A percentile compares a stretch with the other conserved stretches of the same genome.
Evolutionary conservation across 2,329 filamentous ascomycete species (phyloP).

Genomic region (Zymoseptoria crescenta): DNA sequence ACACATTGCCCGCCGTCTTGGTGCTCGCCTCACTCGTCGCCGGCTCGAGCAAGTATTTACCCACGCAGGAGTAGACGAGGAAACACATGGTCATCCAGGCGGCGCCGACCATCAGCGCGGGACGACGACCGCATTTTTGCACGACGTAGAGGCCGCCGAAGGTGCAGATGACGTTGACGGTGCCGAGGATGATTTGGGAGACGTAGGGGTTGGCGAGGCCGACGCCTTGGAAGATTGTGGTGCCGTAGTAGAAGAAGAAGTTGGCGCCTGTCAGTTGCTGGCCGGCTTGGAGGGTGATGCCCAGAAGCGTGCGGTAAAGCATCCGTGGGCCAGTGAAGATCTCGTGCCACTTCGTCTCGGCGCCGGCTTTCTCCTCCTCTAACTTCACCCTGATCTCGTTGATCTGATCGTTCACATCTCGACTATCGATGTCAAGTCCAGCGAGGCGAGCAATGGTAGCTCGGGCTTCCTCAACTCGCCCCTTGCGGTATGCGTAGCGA

Average conservation of each 20-base stretch:
- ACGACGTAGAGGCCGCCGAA: constrained; percentile 42
- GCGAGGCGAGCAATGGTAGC: constrained; percentile 23
- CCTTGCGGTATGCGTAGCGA: constrained; percentile 26
- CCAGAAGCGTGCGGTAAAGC: constrained; percentile 27
- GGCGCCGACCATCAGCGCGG: constrained; percentile 41
- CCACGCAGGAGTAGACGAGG: constrained; percentile 45
- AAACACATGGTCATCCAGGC: constrained; percentile 47
- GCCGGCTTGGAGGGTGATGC: constrained; percentile 25
- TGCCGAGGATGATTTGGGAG: constrained; percentile 41
- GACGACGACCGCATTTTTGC: constrained; percentile 43
- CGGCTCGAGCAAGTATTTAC: constrained; percentile 21
- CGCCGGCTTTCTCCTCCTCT: constrained; percentile 23
- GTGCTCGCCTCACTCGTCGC: constrained; percentile 14
- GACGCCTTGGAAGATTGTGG: constrained; percentile 35
- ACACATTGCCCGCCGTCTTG: constrained; percentile 24
- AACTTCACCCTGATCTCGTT: constrained; percentile 27
- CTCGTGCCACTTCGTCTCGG: constrained; percentile 21
- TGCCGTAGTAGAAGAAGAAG: constrained; percentile 30
- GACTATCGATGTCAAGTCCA: constrained; percentile 20
- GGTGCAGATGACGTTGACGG: constrained; percentile 43
- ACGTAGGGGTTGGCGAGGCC: constrained; percentile 36
- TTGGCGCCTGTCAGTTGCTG: constrained; percentile 38
- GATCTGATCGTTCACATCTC: constrained; percentile 23
- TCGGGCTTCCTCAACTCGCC: constrained; percentile 26
- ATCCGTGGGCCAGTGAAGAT: constrained; percentile 26